These are phyloP conservation scores for Boletus coccyginus DNA, from an alignment of 768 basidiomycete genomes.

Conservation along the genomic window DNA sequence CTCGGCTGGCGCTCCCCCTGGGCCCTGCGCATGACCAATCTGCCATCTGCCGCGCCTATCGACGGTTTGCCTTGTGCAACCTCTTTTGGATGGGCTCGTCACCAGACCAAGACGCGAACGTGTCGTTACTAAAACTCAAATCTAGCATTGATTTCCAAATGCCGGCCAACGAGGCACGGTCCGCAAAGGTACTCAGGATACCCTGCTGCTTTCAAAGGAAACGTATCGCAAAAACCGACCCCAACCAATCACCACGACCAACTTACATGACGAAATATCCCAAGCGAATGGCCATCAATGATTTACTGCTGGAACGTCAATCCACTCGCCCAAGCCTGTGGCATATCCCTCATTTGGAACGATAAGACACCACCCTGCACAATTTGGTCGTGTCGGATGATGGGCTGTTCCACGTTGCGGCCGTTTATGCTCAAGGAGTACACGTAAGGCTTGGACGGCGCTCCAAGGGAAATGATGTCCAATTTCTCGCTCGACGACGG, in stretches of 20 bases:
- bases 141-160: no score
- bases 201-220: neutral
- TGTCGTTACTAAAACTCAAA: no score
- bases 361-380: slow-evolving; percentile 50
- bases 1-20: no score
- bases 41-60: no score
- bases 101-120: no score
- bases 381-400: slow-evolving; percentile 64
- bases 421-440: slow-evolving; percentile 60
- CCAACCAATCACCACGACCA: neutral
- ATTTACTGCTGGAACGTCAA: neutral
- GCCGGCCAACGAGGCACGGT: no score
- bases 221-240: neutral
- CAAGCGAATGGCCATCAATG: no score
- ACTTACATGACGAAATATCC: neutral
- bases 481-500: slow-evolving; percentile 41
- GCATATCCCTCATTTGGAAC: slow-evolving; percentile 63
- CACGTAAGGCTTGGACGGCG: slow-evolving; percentile 58
- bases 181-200: no score
- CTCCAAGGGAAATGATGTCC: slow-evolving; percentile 55
- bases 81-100: no score
- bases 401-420: slow-evolving; percentile 36
- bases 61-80: no score
- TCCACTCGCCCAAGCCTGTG: slow-evolving; percentile 41
- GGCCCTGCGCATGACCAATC: no score